Base-by-base conservation (phyloP, 805 yeast species). In the Saturnispora kantuleensis region DNA sequence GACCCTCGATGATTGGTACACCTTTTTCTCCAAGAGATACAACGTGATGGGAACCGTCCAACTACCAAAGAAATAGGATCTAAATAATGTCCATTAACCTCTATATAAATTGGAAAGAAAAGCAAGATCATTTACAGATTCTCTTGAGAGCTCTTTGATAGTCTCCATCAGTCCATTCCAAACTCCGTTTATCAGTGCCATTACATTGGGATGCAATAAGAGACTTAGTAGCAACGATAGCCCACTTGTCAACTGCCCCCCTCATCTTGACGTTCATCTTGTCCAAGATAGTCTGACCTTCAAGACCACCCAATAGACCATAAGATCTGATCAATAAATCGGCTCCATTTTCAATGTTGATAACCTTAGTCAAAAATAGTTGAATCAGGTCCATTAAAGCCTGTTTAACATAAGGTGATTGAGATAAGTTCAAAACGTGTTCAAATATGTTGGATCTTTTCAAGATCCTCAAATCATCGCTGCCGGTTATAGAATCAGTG, bases 1-100 rank as follows among this genome's bases (percentile, higher is more conserved):
- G 55, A 79, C 75, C 1, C 70, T 85, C 46, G 78, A 81, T 44
- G 89, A 84, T 52, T 86, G 96, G 96, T 75, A 58, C 53, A 67
- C 75, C 12, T 70, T 70, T 50, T 86, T 84, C 56, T 69, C 73
- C 48, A 73, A 76, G 47, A 70, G 69, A 61, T 76, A 70, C 52
- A 70, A 69, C 51, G 54, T 71, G 31, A 71, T 71, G 26, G 77
- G 77, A 7, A 52, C 50, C 33, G 62, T 64, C 10, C 60, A 63
- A 41, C 41, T 58, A 12, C 65, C 65, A 3, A 33, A 28, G 10
- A 45, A 38, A 10, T 7, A 35, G 17, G 6, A 7, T 21, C 26
- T 21, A 21, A 21, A 21, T 21, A 21, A 21, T 6, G 26, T 21
- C 39, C 12, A 37, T 16, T 21, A 37, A 37, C 13, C 16, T 26